Evolutionary conservation across 768 basidiomycete genomes (phyloP), one percentile per base, ranked within the genome.

Genomic region (Russula olivacea): DNA sequence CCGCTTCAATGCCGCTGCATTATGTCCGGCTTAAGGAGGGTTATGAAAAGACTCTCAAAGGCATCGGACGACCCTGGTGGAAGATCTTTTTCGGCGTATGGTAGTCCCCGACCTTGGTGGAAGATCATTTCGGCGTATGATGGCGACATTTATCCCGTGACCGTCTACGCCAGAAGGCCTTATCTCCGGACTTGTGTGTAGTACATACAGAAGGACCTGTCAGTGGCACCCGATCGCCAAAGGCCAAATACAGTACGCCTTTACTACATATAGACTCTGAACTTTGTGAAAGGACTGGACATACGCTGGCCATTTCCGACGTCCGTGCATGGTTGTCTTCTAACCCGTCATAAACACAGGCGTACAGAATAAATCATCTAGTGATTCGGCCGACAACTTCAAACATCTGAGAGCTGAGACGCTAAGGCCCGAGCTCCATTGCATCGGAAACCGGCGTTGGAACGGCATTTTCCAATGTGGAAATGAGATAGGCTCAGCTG

Each of bases 1-100:
- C 91, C 4, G 81, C 84, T 12, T 89, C 89, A 6, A 82, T 81
- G 73, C 89, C 89, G 30, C 74, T 78, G 56, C 83, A 93, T 73
- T 93, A 93, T 68, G 79, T 84, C 49, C 82, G 87, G 28, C 80
- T 93, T 10, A 78, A 83, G 1, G 87, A 89, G 68, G 90, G 83
- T 6, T 84, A 86, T 64, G 84, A 89, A 62, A 88, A 87, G 74
- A 88, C 87, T 68, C 81, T 83, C 12, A 77, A 84, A 69, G 90
- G 90, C n/a, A 87, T 90, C 49, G 81, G 81, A 38, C 77, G 90
- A 59, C 88, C 90, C 2, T 85, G 86, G 86, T 92, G 90, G 90
- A 90, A 92, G 72, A 75, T 87, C 48, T 88, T 92, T 72, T 86
- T 92, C 67, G 82, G 83, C 43, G 78, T 90, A 62, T 90, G 89